Evolutionary conservation across 164 flowering plant genomes (phyloP), one percentile per base, ranked within the genome.

Genomic region (Annona cherimola): DNA sequence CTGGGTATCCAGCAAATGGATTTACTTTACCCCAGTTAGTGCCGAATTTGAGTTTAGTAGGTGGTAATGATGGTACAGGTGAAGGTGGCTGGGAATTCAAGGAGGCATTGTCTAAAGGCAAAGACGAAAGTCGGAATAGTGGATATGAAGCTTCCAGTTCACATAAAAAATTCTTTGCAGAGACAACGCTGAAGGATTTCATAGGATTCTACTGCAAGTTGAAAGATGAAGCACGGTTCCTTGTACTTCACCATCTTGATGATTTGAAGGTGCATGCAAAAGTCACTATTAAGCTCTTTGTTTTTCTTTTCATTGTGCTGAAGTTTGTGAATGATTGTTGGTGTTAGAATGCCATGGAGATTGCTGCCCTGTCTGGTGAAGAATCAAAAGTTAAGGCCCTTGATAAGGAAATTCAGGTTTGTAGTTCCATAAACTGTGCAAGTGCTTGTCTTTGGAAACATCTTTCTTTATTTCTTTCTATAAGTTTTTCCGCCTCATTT

Each of bases 81-180:
- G 92, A 79, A 62, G 70, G 55, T 77, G 82, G 86, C 35, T 88
- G 96, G 93, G 92, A 89, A 63, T 88, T 86, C 73, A 83, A 82
- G 77, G 90, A 79, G 82, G 90, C 90, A 16, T 50, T 62, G 63
- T 54, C 76, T 50, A 82, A 79, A 70, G 61, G n/a, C 35, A 57
- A 41, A 61, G 62, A n/a, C 55, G 77, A 79, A 69, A 74, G 71
- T 69, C 78, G 71, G 70, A 69, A 35, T 61, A 66, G 80, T 72
- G n/a, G 16, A 62, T 46, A 16, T 72, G 62, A 14, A 77, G 35
- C 39, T 66, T 76, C 40, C 67, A 66, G 82, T 74, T 5, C 66
- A 61, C 42, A 66, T 70, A 18, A 39, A 66, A 61, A 45, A 5
- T 40, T 63, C 63, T 73, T 77, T 39, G 70, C 74, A 14, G 77